Conservation (phyloP, 2,329 filamentous ascomycete genomes). For the Apiospora malaysiana region DNA sequence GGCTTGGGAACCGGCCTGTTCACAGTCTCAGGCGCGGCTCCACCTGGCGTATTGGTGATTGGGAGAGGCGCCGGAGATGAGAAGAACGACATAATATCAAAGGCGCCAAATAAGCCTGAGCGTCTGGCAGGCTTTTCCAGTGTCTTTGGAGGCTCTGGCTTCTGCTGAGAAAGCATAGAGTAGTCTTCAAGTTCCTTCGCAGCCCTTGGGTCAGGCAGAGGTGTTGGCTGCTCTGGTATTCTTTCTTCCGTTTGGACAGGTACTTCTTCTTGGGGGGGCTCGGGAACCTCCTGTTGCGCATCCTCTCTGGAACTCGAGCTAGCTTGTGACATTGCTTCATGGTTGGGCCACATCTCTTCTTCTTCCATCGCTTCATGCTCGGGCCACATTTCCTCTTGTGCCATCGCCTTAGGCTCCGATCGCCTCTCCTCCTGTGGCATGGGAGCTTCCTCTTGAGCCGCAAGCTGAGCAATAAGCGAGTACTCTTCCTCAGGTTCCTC, state of each 20-base stretch:
- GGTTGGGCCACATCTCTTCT: neutral
- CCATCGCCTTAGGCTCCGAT: neutral
- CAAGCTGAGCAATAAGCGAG: slow-evolving; percentile 6
- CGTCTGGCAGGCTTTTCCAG: slow-evolving; percentile 33
- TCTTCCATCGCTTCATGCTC: neutral
- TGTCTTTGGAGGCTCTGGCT: slow-evolving; percentile 28
- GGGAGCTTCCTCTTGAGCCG: neutral
- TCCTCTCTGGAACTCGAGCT: neutral
- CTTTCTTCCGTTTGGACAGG: neutral
- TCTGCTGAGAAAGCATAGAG: slow-evolving; percentile 9
- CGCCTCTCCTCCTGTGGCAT: neutral
- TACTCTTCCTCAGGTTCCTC: slow-evolving; percentile 13
- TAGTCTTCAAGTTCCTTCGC: neutral
- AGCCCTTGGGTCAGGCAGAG: neutral
- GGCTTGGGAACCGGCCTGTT: neutral
- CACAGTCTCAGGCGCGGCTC: neutral
- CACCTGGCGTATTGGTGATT: slow-evolving; percentile 28
- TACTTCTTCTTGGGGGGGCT: neutral
- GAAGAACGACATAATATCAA: slow-evolving; percentile 62
- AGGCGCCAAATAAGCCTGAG: slow-evolving; percentile 39
- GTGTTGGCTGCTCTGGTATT: neutral
- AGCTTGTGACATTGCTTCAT: neutral
- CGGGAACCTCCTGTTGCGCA: neutral
- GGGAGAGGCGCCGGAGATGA: slow-evolving; percentile 58
- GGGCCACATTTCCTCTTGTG: neutral